These are phyloP conservation scores for button mushroom (Agaricus bisporus) DNA, from an alignment of 768 basidiomycete species.

Conservation along the genomic window DNA sequence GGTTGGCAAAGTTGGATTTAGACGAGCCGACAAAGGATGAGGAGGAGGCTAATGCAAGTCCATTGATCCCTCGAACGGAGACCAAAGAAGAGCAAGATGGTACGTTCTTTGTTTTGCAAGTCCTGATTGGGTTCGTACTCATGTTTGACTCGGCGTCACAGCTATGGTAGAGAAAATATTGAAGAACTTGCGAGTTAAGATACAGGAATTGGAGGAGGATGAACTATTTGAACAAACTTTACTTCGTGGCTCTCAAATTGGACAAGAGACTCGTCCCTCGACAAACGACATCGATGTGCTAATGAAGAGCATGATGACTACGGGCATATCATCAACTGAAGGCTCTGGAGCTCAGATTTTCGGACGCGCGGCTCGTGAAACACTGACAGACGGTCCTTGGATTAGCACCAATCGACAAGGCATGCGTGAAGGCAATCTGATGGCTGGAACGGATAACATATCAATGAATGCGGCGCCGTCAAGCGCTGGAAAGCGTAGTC, in stretches of 20 bases:
- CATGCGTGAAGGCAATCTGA: neutral
- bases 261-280: slow-evolving; percentile 33
- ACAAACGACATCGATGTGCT: slow-evolving; percentile 43
- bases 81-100: slow-evolving; percentile 26
- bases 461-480: neutral
- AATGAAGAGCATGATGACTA: slow-evolving; percentile 49
- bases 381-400: slow-evolving; percentile 6
- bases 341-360: slow-evolving; percentile 9
- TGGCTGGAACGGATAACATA: neutral
- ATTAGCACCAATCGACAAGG: neutral
- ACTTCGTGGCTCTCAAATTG: slow-evolving; percentile 40
- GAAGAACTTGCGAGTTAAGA: slow-evolving; percentile 26
- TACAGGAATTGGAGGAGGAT: slow-evolving; percentile 39
- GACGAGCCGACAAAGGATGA: slow-evolving; percentile 33
- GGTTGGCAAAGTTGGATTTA: slow-evolving; percentile 32
- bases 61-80: slow-evolving; percentile 23
- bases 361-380: slow-evolving; percentile 1
- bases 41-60: slow-evolving; percentile 31
- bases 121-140: neutral
- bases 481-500: neutral
- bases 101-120: slow-evolving; percentile 16
- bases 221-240: slow-evolving; percentile 43
- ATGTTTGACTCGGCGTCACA: neutral
- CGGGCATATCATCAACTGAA: slow-evolving; percentile 17
- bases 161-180: slow-evolving; percentile 29